Base-by-base conservation (phyloP, 257 asterid species). In the Forsythia viridissima region DNA sequence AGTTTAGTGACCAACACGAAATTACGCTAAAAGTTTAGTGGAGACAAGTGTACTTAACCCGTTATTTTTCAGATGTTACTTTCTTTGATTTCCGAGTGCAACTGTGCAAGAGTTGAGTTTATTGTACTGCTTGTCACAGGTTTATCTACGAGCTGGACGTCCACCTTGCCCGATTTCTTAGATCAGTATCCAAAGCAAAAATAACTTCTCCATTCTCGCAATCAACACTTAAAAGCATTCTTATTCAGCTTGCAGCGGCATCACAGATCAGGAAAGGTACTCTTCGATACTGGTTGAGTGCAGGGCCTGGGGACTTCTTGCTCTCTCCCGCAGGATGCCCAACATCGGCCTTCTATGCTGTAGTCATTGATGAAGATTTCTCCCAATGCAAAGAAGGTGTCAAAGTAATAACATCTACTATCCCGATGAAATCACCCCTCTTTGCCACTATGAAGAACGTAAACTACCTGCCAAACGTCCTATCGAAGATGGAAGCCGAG, bases 401-500 rank as follows among this genome's bases (percentile, higher is more conserved):
- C 24, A 92, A 85, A 76, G 98, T 87, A 8, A 85, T 91, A 36
- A 91, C 98, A 16, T 91, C 98, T 2, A 82, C 71, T 0, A 84
- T 91, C 78, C 98, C 98, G 0, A 91, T 94, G 96, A 94, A 94
- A 79, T 76, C 92, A 1, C 92, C 93, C 3, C 89, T 87, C 70
- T 94, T 94, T 76, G 98, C 98, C 5, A 93, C 93, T 0, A 84
- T 84, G 91, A 94, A 92, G 85, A 94, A 87, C 16, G 98, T 94
- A 41, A 94, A 94, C 90, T 94, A 94, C 88, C 97, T 94, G 80
- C 98, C 98, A 0, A 94, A 94, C 24, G 97, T 90, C 39, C 93
- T 94, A 11, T 80, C 97, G 0, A 82, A 83, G 86, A 86, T 94
- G 97, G 99, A 94, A 79, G 99, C 99, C 0, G 98, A 94, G 81